Percentiles rank a stretch among this genome's conserved stretches.
phyloP scores from a whole-genome alignment of 2,329 filamentous ascomycete species.

The Colletotrichum salicis region DNA sequence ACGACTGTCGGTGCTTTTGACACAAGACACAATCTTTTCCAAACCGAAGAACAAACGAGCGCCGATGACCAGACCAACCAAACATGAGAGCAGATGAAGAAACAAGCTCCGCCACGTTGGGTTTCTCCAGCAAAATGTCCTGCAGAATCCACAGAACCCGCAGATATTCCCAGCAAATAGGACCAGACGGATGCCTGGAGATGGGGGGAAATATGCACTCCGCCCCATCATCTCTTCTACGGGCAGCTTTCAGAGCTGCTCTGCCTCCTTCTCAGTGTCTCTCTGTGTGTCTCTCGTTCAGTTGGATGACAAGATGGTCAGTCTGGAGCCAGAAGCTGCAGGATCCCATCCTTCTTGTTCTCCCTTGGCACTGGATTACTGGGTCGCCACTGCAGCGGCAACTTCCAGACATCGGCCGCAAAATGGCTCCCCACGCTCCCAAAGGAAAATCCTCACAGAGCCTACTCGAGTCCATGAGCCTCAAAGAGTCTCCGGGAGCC shows the following conservation, averaged over 20 bases:
- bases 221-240: slow-evolving; percentile 34
- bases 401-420: slow-evolving; percentile 15
- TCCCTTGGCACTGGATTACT: slow-evolving; percentile 6
- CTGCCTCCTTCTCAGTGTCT: neutral
- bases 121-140: neutral
- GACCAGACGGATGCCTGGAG: slow-evolving; percentile 27
- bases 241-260: slow-evolving; percentile 15
- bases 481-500: slow-evolving; percentile 3
- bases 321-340: slow-evolving; percentile 2
- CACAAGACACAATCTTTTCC: slow-evolving; percentile 28
- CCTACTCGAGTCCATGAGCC: neutral
- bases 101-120: slow-evolving; percentile 31
- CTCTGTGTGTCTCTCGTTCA: neutral
- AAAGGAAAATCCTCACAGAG: neutral
- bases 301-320: neutral
- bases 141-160: neutral
- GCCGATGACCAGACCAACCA: slow-evolving; percentile 30
- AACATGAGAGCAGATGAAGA: slow-evolving; percentile 29
- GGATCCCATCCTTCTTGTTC: slow-evolving; percentile 3
- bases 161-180: slow-evolving; percentile 8
- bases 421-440: neutral
- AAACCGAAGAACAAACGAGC: slow-evolving; percentile 30
- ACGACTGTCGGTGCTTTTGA: slow-evolving; percentile 26
- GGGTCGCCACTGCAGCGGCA: slow-evolving; percentile 23
- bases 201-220: slow-evolving; percentile 7